Evolutionary conservation across 75 land plant species (phyloP), one percentile per base, ranked within the genome.

Genomic region (Selaginella tamariscina): DNA sequence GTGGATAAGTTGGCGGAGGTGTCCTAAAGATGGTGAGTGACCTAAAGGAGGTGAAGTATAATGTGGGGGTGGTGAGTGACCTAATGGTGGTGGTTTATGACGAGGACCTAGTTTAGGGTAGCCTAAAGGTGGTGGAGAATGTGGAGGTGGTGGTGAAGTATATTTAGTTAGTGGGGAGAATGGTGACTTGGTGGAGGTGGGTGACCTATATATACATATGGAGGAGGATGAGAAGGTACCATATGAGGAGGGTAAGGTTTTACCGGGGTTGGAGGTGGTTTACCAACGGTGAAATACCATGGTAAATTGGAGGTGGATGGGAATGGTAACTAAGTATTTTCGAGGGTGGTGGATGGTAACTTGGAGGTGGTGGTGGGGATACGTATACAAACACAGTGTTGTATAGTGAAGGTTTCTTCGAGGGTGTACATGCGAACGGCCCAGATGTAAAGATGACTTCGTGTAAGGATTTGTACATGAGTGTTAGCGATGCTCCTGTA

Each of bases 101-200:
- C n/a, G n/a, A n/a, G n/a, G n/a, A n/a, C n/a, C n/a, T n/a, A n/a
- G n/a, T n/a, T n/a, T n/a, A n/a, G n/a, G n/a, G n/a, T n/a, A n/a
- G n/a, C n/a, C 49, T 5, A 15, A 15, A 39, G 49, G 49, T 39
- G 70, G 27, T 68, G 70, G n/a, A 54, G 70, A 30, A 2, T 23
- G 59, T 11, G 70, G 64, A 54, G 64, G 70, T 22, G 65, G 13
- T 26, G 8, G 18, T 1, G 24, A 20, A 29, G 56, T n/a, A 24
- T 56, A 39, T 39, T 39, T 5, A 24, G 26, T 8, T 2, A 27
- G 70, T 2, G 70, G 39, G 39, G 68, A 66, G 2, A 20, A 15
- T 20, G 39, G 32, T 66, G 64, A 2, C 57, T 29, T 32, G 70
- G 64, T 24, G 64, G 70, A 15, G 64, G 64, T 68, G 70, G 27